Evolutionary conservation across 257 asterid species (phyloP), one percentile per base, ranked within the genome.

Genomic region (Knoxia roxburghii): DNA sequence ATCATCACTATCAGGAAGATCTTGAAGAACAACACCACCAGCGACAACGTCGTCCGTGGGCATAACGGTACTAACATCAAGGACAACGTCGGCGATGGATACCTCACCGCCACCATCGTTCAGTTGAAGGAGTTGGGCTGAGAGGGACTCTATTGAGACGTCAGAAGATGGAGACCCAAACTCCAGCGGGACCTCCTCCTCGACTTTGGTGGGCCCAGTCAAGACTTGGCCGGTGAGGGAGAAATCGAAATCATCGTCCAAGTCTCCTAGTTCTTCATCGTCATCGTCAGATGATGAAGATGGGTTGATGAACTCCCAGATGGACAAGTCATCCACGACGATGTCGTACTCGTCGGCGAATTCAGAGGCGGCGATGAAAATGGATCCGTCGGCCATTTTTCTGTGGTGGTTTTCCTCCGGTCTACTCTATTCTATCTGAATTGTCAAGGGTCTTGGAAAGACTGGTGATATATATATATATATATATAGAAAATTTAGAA

Each of bases 251-350:
- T 37, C 41, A 3, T 48, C 49, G 12, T 50, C 78, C 35, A 55
- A 14, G 24, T n/a, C n/a, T n/a, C n/a, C n/a, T n/a, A n/a, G n/a
- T n/a, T n/a, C n/a, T n/a, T 61, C 65, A 43, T 80, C 90, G 60
- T 88, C 92, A 37, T 82, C 91, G 54, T 91, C 96, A 43, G 91
- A 82, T 10, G 82, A 81, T 77, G 89, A 81, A 77, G 89, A 83
- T 12, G 82, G 82, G 81, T 76, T 67, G 83, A 91, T 80, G 77
- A 91, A 49, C 79, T 87, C 98, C 98, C 98, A 91, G 2, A 86
- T 43, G 50, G 94, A 72, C 67, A 91, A 69, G 12, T 75, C 85
- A 9, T 75, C 82, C 30, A 80, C 89, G 11, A 73, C 80, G 27
- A 70, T 63, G 67, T 23, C 82, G 79, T 48, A 76, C n/a, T 74